A percentile compares a stretch with the other conserved stretches of the same genome.
These are phyloP conservation scores for Bryopsis sp. DNA, from an alignment of 139 green algal species.

Conservation along the genomic window DNA sequence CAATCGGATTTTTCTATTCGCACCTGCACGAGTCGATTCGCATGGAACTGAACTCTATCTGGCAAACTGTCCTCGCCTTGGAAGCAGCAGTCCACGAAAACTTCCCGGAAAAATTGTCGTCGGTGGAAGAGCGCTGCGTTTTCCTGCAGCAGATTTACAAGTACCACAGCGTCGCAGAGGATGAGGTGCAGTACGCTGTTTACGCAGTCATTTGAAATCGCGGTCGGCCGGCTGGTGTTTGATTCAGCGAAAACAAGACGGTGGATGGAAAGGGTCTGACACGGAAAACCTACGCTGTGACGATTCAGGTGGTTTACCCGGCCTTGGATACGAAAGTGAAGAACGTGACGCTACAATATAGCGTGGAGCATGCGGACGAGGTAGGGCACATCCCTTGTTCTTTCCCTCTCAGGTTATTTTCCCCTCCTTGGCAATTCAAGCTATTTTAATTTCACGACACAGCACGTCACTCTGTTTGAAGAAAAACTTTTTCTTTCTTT, in stretches of 20 bases:
- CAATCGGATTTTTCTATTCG: conserved; percentile 71
- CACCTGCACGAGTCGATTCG: conserved; percentile 79
- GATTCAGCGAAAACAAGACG: background rate
- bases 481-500: background rate
- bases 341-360: conserved; percentile 84
- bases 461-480: conserved; percentile 6
- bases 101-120: conserved; percentile 24
- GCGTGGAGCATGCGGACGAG: conserved; percentile 85
- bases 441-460: background rate
- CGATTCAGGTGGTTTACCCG: conserved; percentile 79
- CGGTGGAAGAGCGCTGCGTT: conserved; percentile 52
- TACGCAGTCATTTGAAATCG: background rate
- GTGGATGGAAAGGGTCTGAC: no score
- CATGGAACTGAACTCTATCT: conserved; percentile 53
- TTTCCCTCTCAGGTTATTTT: no score
- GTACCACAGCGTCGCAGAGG: conserved; percentile 84
- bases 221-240: background rate
- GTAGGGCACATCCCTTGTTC: no score
- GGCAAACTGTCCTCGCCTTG: conserved; percentile 32
- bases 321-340: conserved; percentile 75
- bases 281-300: no score
- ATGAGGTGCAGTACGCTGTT: conserved; percentile 53
- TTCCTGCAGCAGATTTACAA: conserved; percentile 84
- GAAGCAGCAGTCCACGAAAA: conserved; percentile 20
- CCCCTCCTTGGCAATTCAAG: background rate